These are phyloP conservation scores for Phytophthora fragariae DNA, from an alignment of 352 stramenopile genomes.

Conservation along the genomic window DNA sequence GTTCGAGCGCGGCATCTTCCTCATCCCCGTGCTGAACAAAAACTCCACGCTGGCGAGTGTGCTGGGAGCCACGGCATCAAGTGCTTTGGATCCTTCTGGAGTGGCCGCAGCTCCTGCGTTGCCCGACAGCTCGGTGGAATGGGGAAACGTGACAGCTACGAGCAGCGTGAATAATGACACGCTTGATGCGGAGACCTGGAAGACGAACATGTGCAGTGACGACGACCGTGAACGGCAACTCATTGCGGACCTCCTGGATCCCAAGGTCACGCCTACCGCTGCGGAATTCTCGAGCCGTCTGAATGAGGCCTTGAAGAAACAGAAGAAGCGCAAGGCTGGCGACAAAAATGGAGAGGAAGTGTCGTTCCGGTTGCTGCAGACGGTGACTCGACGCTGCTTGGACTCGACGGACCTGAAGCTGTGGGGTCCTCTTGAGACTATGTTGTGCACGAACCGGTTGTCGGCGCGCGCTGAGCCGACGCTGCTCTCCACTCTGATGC, in stretches of 20 bases:
- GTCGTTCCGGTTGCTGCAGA: constrained; percentile 69
- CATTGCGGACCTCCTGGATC: constrained; percentile 58
- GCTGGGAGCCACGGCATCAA: constrained; percentile 48
- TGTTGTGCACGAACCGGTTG: constrained; percentile 65
- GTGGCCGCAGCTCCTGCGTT: constrained; percentile 33
- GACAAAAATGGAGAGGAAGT: constrained; percentile 28
- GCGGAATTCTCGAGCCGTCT: constrained; percentile 62
- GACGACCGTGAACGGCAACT: constrained; percentile 62
- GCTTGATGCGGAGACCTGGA: constrained; percentile 55
- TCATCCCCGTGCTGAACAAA: constrained; percentile 77
- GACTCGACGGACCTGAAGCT: constrained; percentile 58
- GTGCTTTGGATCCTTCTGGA: neutral
- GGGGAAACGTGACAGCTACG: constrained; percentile 44
- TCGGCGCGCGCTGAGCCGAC: constrained; percentile 69
- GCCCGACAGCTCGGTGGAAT: constrained; percentile 57
- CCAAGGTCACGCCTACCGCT: constrained; percentile 45
- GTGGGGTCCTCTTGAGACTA: constrained; percentile 60
- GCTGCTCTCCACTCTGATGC: constrained; percentile 70
- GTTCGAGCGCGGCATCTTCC: constrained; percentile 70
- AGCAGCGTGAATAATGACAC: constrained; percentile 40
- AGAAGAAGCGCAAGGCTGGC: constrained; percentile 33
- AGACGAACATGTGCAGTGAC: constrained; percentile 54
- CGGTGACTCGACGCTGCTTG: constrained; percentile 69
- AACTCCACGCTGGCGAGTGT: constrained; percentile 78
- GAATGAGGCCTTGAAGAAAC: constrained; percentile 48